Base-by-base conservation (phyloP, 768 basidiomycete genomes). In the Neoboletus magnificus region DNA sequence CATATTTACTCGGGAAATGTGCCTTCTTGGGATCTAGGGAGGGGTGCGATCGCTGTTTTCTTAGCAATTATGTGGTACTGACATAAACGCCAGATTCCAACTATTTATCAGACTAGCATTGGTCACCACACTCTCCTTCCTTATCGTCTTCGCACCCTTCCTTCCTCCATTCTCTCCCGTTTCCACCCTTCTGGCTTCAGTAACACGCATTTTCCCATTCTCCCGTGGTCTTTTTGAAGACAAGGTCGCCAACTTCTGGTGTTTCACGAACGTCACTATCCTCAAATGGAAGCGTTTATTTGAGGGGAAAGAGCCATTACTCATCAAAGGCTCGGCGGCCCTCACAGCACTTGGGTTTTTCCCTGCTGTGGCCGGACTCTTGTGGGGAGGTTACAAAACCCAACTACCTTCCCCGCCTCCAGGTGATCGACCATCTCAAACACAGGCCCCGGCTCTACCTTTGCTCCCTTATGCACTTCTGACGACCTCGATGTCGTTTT, bases 201-300 rank as follows among this genome's bases (percentile, higher is more conserved):
- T 95, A 44, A 76, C 76, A 15, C 85, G 95, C 7, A 92, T 97
- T 52, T 98, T 98, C 68, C 95, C 95, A 0, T 93, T 98, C 67
- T 79, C 82, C 7, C 85, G 95, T 29, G 95, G 94, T 15, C 76
- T 95, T 3, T 95, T 95, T 64, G 93, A 96, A 67, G 93, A 96
- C 74, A 95, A 96, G 66, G 95, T 98, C 23, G 93, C 95, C 39
- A 98, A 98, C 68, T 91, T 96, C 67, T 98, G 95, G 95, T 97
- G 95, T 70, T 91, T 93, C 32, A 84, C 87, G 18, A 93, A 98
- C 67, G 86, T 95, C 23, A 61, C 66, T 10, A 72, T 89, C 15
- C 70, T 98, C 73, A 97, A 96, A 68, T 97, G 95, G 88, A 84
- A 81, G 47, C 69, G 71, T 29, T 23, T 59, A 12, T 72, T 71